These are phyloP conservation scores for Silene conica DNA, from an alignment of 148 eudicot genomes.

Conservation along the genomic window DNA sequence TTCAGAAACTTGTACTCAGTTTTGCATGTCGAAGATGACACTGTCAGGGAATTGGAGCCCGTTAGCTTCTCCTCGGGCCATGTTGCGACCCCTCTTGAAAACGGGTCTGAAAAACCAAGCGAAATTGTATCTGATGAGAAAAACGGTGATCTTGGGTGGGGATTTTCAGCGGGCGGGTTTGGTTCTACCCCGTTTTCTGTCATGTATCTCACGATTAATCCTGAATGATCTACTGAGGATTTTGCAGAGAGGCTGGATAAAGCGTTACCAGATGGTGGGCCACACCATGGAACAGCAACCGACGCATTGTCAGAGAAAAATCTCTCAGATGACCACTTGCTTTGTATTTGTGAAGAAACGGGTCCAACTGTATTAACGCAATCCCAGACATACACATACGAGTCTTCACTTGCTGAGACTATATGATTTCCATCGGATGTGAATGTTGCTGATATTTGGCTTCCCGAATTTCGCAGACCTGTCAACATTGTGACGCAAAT, in stretches of 20 bases:
- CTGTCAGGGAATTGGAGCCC: conserved; percentile 30
- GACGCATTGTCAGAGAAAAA: conserved; percentile 54
- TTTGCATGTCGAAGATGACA: conserved; percentile 35
- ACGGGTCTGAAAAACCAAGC: conserved; percentile 43
- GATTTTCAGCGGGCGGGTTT: conserved; percentile 6
- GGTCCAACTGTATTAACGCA: background rate
- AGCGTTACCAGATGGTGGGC: conserved; percentile 33
- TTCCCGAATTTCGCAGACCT: conserved; percentile 60
- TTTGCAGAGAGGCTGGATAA: conserved; percentile 16
- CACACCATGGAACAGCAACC: conserved; percentile 66
- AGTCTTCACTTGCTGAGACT: conserved; percentile 69
- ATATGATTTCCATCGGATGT: conserved; percentile 67
- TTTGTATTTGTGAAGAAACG: conserved; percentile 32
- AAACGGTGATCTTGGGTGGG: conserved; percentile 5
- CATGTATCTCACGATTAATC: conserved; percentile 27
- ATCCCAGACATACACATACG: conserved; percentile 67
- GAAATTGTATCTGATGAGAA: conserved; percentile 23
- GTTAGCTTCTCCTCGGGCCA: conserved; percentile 92
- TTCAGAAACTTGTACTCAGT: conserved; percentile 61
- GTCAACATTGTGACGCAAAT: background rate
- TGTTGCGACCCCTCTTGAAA: conserved; percentile 62
- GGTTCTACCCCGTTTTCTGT: conserved; percentile 26
- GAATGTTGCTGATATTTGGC: conserved; percentile 64
- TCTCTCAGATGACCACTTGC: conserved; percentile 50
- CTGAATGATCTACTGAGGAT: conserved; percentile 23